Evolutionary conservation across 2,329 filamentous ascomycete genomes (phyloP), one percentile per base, ranked within the genome.

Genomic region (Teratosphaeria zuluensis): DNA sequence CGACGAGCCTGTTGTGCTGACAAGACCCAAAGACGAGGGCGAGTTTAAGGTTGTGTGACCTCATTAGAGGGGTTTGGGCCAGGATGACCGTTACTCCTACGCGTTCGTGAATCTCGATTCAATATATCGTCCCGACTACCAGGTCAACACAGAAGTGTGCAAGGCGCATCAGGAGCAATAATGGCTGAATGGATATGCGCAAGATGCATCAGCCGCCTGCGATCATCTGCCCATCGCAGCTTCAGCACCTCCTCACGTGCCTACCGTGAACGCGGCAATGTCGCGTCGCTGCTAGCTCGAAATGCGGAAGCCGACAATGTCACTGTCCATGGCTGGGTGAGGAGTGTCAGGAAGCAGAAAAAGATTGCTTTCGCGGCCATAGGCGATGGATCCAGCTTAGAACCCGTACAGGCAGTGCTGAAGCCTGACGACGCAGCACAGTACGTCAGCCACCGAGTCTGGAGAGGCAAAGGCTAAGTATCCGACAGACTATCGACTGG

Each of bases 321-420:
- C 46, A 59, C 65, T 24, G 78, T 96, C 65, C 82, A 88, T 70
- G 92, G 92, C 61, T 92, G 88, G 76, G 81, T 96, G 58, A 84
- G 89, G 63, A 92, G 90, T 3, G 86, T 96, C 61, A 83, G 92
- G 62, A 89, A 90, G 72, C 91, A 95, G 78, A 95, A 96, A 72
- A 82, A 82, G 24, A 80, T 88, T 60, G 86, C 88, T 4, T 97
- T 99, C 75, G 87, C 92, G 56, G 84, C 90, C 60, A 79, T 97
- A 56, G 87, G 87, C 11, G 94, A 99, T 78, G 94, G 94, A 52
- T 95, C 91, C 12, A 90, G 88, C 51, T 78, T 89, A 65, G 79
- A 86, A 62, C 80, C 89, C 31, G 73, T 97, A 58, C 94, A 99
- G 76, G 90, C 87, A 53, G 84, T 96, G 53, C 77, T 96, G 65